Evolutionary conservation across 495 filamentous ascomycete genomes (phyloP).

Genomic region (Penicillium chermesinum): DNA sequence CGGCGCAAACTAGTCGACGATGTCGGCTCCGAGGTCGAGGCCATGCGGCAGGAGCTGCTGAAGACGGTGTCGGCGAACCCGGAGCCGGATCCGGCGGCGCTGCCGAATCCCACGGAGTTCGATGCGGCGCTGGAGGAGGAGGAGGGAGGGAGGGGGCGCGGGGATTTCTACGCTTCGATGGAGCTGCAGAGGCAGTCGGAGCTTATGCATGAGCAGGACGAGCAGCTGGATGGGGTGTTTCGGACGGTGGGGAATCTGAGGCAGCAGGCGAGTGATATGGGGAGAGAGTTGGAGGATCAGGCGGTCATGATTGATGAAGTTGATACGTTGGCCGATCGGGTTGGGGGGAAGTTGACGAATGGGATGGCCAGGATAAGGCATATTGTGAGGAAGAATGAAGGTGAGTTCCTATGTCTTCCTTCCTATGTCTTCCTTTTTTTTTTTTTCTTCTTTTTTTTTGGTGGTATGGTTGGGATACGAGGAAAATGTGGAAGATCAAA

Average conservation of each 20-base stretch:
- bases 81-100: conserved; percentile 24
- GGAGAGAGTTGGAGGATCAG: conserved; percentile 92
- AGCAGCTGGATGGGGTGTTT: conserved; percentile 87
- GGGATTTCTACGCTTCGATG: conserved; percentile 74
- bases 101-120: conserved; percentile 72
- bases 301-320: conserved; percentile 71
- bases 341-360: conserved; percentile 76
- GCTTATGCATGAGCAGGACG: conserved; percentile 93
- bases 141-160: conserved; percentile 34
- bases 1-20: conserved; percentile 81
- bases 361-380: conserved; percentile 80
- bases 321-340: conserved; percentile 76
- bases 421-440: no score
- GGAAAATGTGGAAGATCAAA: conserved; percentile 5
- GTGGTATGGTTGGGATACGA: conserved; percentile 3
- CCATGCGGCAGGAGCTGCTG: conserved; percentile 78
- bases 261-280: conserved; percentile 90
- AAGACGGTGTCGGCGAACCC: conserved; percentile 37
- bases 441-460: no score
- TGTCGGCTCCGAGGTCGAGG: conserved; percentile 79
- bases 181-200: conserved; percentile 87
- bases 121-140: conserved; percentile 36
- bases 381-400: conserved; percentile 89
- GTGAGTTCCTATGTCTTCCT: conserved; percentile 39
- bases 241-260: conserved; percentile 85